A percentile compares a stretch with the other conserved stretches of the same genome.
phyloP scores from a whole-genome alignment of 1,139 yeast species.

The Arxiozyma heterogenica region DNA sequence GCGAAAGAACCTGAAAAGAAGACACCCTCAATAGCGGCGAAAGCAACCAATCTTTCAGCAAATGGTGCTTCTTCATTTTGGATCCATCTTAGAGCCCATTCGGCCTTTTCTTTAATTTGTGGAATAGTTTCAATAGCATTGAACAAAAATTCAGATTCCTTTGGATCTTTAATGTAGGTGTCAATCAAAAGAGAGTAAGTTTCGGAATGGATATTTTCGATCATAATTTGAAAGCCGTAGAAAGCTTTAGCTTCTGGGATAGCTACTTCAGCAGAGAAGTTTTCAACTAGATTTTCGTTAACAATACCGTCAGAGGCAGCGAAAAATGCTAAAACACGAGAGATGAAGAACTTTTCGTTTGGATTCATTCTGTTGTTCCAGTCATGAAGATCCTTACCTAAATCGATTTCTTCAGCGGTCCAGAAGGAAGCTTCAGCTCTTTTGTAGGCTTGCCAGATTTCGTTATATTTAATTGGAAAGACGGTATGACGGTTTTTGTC shows the following conservation, averaged over 20 bases:
- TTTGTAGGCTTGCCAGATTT: constrained; percentile 98
- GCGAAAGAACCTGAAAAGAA: constrained; percentile 98
- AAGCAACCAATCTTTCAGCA: constrained; percentile 93
- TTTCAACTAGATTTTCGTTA: constrained; percentile 93
- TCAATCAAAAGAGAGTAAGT: constrained; percentile 95
- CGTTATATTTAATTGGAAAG: constrained; percentile 95
- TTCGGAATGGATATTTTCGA: constrained; percentile 98
- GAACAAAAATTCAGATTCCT: constrained; percentile 67
- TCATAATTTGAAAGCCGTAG: constrained; percentile 98
- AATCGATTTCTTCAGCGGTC: constrained; percentile 98
- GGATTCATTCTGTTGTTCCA: constrained; percentile 85
- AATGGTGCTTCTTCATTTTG: constrained; percentile 77
- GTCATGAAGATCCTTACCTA: constrained; percentile 83
- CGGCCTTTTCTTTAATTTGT: constrained; percentile 92
- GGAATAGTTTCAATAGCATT: constrained; percentile 96
- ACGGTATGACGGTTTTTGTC: constrained; percentile 84
- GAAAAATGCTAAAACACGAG: constrained; percentile 91
- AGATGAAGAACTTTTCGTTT: constrained; percentile 83
- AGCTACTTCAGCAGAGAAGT: constrained; percentile 94
- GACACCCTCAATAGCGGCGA: constrained; percentile 98
- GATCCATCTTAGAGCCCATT: constrained; percentile 98
- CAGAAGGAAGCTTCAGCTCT: constrained; percentile 93
- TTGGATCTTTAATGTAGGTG: constrained; percentile 91
- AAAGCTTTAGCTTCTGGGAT: constrained; percentile 96
- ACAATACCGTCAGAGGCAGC: constrained; percentile 99